Evolutionary conservation across 306 rosid species (phyloP).

Genomic region (Cicer judaicum): DNA sequence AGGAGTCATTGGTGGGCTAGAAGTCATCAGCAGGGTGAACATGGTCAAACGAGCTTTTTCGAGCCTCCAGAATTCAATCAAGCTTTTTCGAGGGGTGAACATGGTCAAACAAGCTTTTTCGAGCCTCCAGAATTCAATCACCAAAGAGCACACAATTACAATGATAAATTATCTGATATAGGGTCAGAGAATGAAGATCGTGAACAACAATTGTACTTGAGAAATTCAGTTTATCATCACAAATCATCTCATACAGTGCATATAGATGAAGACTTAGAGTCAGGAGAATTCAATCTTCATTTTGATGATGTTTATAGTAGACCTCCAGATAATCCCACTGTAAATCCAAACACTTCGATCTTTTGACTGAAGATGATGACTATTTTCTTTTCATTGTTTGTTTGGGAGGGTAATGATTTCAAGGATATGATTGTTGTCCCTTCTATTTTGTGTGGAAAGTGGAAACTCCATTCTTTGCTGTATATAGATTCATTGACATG

Average conservation of each 20-base stretch:
- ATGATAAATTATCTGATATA: constrained; percentile 62
- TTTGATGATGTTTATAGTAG: constrained; percentile 74
- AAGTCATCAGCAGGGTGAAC: constrained; percentile 45
- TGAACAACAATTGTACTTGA: constrained; percentile 58
- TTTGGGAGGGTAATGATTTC: constrained; percentile 49
- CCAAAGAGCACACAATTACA: constrained; percentile 34
- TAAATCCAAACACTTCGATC: constrained; percentile 48
- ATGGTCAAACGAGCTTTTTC: constrained; percentile 69
- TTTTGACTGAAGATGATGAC: constrained; percentile 51
- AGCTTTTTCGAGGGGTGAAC: constrained; percentile 24
- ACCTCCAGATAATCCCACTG: constrained; percentile 59
- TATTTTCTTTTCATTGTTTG: constrained; percentile 45
- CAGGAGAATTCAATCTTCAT: constrained; percentile 65
- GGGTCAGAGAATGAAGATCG: constrained; percentile 65
- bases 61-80: constrained; percentile 83
- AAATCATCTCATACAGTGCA: constrained; percentile 50
- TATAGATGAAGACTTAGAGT: constrained; percentile 66
- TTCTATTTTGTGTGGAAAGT: constrained; percentile 43
- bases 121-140: constrained; percentile 83
- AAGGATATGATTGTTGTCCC: constrained; percentile 40
- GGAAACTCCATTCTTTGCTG: constrained; percentile 68
- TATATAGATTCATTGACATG: constrained; percentile 61
- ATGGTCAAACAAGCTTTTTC: constrained; percentile 69
- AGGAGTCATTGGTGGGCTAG: constrained; percentile 89
- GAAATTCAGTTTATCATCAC: constrained; percentile 32